These are phyloP conservation scores for Nitzschia sp. DNA, from an alignment of 108 stramenopile genomes.

Conservation along the genomic window DNA sequence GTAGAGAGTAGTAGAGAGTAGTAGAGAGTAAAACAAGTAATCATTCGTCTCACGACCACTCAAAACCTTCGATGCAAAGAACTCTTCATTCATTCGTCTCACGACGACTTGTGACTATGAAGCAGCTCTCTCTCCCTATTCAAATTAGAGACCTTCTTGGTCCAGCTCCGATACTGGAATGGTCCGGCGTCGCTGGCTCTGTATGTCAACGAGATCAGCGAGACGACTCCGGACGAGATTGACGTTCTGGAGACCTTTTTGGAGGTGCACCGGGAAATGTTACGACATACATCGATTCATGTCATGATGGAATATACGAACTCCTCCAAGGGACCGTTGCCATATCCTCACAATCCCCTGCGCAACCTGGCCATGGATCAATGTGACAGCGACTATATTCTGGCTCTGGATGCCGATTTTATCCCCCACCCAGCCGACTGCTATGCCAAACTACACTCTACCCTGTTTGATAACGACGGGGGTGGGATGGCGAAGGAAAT, in stretches of 20 bases:
- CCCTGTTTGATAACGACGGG: conserved; percentile 3
- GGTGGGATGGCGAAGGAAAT: neutral
- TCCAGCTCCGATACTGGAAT: conserved; percentile 10
- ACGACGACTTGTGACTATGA: too few relatives aligned
- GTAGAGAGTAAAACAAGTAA: too few relatives aligned
- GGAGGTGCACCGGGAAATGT: neutral
- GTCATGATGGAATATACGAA: conserved; percentile 1
- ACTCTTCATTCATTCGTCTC: too few relatives aligned
- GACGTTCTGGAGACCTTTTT: neutral
- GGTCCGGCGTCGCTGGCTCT: conserved; percentile 23
- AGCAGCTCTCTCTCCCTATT: too few relatives aligned
- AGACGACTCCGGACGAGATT: neutral
- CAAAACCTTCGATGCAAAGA: too few relatives aligned
- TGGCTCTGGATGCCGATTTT: conserved; percentile 40
- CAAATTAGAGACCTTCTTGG: conserved; percentile 11
- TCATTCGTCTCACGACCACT: too few relatives aligned
- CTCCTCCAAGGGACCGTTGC: neutral
- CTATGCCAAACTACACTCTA: neutral
- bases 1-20: too few relatives aligned
- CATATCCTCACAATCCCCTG: conserved; percentile 33
- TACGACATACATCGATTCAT: conserved; percentile 12
- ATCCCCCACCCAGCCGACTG: conserved; percentile 13
- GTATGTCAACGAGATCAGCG: neutral
- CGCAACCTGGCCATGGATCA: conserved; percentile 34
- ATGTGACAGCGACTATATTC: conserved; percentile 22